Conservation (phyloP, 2,329 filamentous ascomycete genomes). For the Emericellopsis cladophorae region DNA sequence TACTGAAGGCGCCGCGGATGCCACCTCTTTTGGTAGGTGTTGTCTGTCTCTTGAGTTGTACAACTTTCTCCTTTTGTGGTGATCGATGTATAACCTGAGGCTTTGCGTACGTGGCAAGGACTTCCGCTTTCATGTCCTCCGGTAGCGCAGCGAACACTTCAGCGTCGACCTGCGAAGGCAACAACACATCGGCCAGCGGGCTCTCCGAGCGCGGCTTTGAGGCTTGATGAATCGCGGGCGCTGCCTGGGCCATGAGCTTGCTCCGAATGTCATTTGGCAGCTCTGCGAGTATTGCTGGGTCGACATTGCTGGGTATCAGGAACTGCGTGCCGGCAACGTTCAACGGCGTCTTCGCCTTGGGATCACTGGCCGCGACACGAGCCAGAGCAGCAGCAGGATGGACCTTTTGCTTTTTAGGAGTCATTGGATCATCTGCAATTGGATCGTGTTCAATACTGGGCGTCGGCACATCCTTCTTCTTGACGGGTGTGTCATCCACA, state of each 20-base stretch:
- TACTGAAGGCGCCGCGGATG: constrained; percentile 24
- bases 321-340: constrained; percentile 87
- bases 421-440: constrained; percentile 41
- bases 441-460: constrained; percentile 29
- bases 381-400: constrained; percentile 42
- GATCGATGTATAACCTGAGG: constrained; percentile 29
- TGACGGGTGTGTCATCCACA: constrained; percentile 24
- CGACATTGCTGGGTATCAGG: constrained; percentile 71
- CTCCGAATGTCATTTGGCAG: constrained; percentile 73
- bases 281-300: constrained; percentile 70
- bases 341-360: constrained; percentile 51
- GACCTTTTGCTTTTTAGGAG: constrained; percentile 35
- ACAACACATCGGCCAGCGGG: constrained; percentile 25
- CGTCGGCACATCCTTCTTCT: constrained; percentile 14
- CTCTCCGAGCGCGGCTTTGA: constrained; percentile 21
- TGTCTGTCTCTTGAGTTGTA: constrained; percentile 36
- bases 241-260: constrained; percentile 50
- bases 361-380: constrained; percentile 33
- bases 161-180: constrained; percentile 72
- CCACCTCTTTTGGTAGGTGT: constrained; percentile 56
- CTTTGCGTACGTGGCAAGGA: constrained; percentile 58
- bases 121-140: constrained; percentile 72
- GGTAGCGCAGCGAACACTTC: constrained; percentile 77
- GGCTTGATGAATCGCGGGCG: constrained; percentile 14
- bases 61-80: constrained; percentile 40